A percentile compares a stretch with the other conserved stretches of the same genome.
Evolutionary conservation across 2,329 filamentous ascomycete genomes (phyloP).

Genomic region (Aspergillus awamori): DNA sequence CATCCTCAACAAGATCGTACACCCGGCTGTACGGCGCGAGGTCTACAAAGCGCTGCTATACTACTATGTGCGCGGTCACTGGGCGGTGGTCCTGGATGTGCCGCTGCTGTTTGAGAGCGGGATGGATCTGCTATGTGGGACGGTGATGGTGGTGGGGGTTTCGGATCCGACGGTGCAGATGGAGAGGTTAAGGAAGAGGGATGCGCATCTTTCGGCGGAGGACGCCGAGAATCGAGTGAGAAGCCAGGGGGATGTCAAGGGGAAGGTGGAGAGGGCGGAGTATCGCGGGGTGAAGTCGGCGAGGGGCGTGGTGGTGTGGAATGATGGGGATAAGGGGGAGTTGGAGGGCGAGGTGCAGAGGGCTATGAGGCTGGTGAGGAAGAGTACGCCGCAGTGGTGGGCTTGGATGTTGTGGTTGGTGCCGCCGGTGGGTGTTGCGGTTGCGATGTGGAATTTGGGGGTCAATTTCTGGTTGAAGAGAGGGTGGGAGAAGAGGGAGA

Average conservation of each 20-base stretch:
- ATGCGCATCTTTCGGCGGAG: conserved; percentile 76
- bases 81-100: conserved; percentile 91
- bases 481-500: conserved; percentile 67
- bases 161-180: conserved; percentile 80
- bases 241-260: conserved; percentile 82
- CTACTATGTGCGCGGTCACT: conserved; percentile 73
- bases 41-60: conserved; percentile 76
- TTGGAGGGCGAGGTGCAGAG: conserved; percentile 67
- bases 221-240: conserved; percentile 85
- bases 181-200: conserved; percentile 71
- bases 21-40: conserved; percentile 82
- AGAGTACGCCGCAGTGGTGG: conserved; percentile 78
- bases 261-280: conserved; percentile 77
- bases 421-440: conserved; percentile 72
- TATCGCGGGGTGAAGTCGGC: conserved; percentile 54
- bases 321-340: conserved; percentile 75
- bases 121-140: conserved; percentile 82
- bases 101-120: conserved; percentile 88
- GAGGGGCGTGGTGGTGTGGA: conserved; percentile 83
- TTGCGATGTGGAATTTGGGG: conserved; percentile 72
- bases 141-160: conserved; percentile 84
- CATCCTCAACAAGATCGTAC: conserved; percentile 85
- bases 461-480: conserved; percentile 71
- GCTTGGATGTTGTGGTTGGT: conserved; percentile 67
- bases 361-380: conserved; percentile 66